phyloP scores from a whole-genome alignment of 805 yeast species.

The Candida cerambycidarum region DNA sequence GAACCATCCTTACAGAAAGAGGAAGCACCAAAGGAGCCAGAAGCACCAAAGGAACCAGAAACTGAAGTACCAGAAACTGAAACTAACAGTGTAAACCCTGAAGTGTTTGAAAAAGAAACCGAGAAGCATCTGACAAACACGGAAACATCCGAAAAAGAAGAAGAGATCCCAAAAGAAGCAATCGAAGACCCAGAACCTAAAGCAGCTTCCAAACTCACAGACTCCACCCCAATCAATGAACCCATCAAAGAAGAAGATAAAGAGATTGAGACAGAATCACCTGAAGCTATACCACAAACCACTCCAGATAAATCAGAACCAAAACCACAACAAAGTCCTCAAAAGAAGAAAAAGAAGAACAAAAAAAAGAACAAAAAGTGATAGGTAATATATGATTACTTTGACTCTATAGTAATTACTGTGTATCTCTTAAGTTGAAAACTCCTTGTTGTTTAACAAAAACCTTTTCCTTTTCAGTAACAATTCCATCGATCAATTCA shows the following conservation, averaged over 20 bases:
- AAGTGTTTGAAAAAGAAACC: no score
- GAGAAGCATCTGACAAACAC: no score
- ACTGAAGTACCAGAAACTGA: no score
- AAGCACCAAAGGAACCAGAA: no score
- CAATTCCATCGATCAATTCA: conserved; percentile 78
- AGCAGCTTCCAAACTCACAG: conserved; percentile 1
- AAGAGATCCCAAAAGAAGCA: not conserved
- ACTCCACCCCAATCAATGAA: not conserved
- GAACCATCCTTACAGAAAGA: no score
- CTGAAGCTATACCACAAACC: not conserved
- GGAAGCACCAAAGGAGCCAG: no score
- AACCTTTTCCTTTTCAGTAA: conserved; percentile 68
- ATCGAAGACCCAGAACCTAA: not conserved
- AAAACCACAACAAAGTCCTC: not conserved
- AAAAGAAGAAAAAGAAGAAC: conserved; percentile 16
- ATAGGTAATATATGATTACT: not conserved
- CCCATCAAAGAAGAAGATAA: not conserved
- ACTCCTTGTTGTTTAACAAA: conserved; percentile 51
- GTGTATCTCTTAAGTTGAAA: no score
- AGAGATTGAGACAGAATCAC: not conserved
- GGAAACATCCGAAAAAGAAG: not conserved
- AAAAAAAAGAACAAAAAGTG: conserved; percentile 8
- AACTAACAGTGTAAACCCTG: no score
- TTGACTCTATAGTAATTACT: no score
- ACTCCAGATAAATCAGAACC: not conserved